These are phyloP conservation scores for Bassia scoparia DNA, from an alignment of 148 eudicot species.

Conservation along the genomic window DNA sequence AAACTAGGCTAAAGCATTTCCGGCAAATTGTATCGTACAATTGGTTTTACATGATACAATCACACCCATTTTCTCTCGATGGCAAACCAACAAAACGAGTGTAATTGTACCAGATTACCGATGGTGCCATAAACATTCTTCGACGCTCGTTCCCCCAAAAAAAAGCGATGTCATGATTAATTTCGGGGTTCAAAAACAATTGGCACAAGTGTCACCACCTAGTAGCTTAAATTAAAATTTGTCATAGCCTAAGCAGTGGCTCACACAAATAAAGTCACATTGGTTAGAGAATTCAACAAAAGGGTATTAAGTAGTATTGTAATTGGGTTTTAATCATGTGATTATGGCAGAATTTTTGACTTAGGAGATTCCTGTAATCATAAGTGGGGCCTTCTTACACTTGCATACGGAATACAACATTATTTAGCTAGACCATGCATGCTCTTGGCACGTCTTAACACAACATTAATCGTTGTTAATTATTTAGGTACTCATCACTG, in stretches of 20 bases:
- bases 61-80: no score
- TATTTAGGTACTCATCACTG: no score
- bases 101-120: no score
- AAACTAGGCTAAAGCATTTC: no score
- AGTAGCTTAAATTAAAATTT: background rate
- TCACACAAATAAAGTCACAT: background rate
- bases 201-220: background rate
- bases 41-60: no score
- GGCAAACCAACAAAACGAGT: no score
- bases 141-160: no score
- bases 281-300: conserved; percentile 28
- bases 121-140: no score
- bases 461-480: background rate
- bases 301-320: background rate
- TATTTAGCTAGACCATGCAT: conserved; percentile 19
- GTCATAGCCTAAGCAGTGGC: background rate
- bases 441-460: conserved; percentile 27
- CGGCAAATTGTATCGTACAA: no score
- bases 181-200: no score
- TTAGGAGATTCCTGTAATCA: conserved; percentile 25
- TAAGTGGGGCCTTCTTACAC: conserved; percentile 14
- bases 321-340: conserved; percentile 32
- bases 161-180: no score
- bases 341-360: conserved; percentile 31
- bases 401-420: background rate